Evolutionary conservation across 2,329 filamentous ascomycete species (phyloP).

Genomic region (Exophiala mesophila): DNA sequence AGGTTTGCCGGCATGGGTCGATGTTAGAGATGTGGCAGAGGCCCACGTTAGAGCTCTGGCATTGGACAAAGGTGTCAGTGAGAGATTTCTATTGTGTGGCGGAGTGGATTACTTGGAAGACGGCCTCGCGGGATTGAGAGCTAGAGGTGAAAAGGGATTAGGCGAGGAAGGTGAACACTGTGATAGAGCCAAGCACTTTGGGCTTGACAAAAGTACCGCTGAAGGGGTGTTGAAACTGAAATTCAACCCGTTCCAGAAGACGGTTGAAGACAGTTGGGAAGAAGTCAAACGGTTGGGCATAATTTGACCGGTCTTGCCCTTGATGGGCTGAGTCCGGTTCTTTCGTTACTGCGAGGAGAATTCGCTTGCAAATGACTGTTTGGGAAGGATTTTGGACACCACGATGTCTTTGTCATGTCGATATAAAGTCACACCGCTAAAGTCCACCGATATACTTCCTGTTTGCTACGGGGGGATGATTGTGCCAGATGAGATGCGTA

Average conservation of each 20-base stretch:
- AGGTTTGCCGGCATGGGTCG: slow-evolving; percentile 19
- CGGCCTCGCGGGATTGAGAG: slow-evolving; percentile 14
- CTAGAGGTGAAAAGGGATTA: slow-evolving; percentile 10
- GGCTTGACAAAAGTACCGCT: slow-evolving; percentile 8
- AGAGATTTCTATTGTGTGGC: slow-evolving; percentile 14
- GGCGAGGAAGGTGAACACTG: slow-evolving; percentile 10
- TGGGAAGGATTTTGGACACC: too few species aligned
- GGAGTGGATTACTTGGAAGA: slow-evolving; percentile 15
- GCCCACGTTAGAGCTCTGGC: slow-evolving; percentile 14
- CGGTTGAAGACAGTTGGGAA: slow-evolving; percentile 15
- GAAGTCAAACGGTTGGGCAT: slow-evolving; percentile 12
- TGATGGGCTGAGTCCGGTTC: too few species aligned
- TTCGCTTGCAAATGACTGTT: too few species aligned
- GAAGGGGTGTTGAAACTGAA: slow-evolving; percentile 11
- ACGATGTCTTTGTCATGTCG: too few species aligned
- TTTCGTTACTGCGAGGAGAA: too few species aligned
- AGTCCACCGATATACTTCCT: too few species aligned
- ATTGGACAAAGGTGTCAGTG: slow-evolving; percentile 13
- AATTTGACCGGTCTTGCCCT: too few species aligned
- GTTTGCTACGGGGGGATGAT: too few species aligned
- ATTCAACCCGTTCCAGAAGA: slow-evolving; percentile 11
- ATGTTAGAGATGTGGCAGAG: slow-evolving; percentile 19
- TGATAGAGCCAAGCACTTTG: slow-evolving; percentile 9
- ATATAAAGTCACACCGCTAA: too few species aligned
- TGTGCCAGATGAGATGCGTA: too few species aligned